phyloP scores from a whole-genome alignment of 768 basidiomycete genomes.

The Cystobasidium onofrii region DNA sequence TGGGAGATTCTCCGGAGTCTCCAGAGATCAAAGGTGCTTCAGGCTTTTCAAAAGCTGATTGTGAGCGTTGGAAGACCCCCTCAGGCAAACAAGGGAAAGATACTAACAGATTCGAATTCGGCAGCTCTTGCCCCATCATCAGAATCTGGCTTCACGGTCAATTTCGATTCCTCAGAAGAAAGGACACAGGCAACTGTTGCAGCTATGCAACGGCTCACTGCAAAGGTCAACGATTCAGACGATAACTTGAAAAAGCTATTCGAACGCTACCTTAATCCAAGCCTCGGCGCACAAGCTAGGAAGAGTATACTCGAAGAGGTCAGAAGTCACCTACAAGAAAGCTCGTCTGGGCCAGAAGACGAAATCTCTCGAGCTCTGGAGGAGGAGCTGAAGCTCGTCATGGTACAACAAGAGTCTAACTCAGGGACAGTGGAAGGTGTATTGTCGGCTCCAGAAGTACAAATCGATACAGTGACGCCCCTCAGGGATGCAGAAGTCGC shows the following conservation, averaged over 20 bases:
- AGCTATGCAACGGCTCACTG: not conserved
- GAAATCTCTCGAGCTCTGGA: not conserved
- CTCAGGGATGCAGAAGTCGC: slow-evolving; percentile 53
- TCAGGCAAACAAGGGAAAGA: not conserved
- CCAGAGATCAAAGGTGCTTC: not conserved
- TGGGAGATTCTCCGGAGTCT: not conserved
- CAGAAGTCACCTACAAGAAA: not conserved
- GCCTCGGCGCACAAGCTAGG: not conserved
- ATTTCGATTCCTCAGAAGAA: not conserved
- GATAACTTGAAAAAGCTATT: not conserved
- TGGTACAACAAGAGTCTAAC: not conserved
- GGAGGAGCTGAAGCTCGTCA: not conserved
- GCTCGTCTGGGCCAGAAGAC: not conserved
- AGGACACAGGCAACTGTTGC: not conserved
- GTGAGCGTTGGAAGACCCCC: not conserved
- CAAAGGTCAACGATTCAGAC: not conserved
- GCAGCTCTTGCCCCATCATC: not conserved
- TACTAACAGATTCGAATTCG: not conserved
- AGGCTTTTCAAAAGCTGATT: not conserved
- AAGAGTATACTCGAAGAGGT: not conserved
- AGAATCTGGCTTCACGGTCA: slow-evolving; percentile 8
- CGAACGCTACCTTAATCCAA: not conserved
- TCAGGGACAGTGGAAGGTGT: not conserved
- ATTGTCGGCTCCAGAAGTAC: not conserved
- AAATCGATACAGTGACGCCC: slow-evolving; percentile 11